Evolutionary conservation across 2,329 filamentous ascomycete species (phyloP).

Genomic region (Colletotrichum cuscutae): DNA sequence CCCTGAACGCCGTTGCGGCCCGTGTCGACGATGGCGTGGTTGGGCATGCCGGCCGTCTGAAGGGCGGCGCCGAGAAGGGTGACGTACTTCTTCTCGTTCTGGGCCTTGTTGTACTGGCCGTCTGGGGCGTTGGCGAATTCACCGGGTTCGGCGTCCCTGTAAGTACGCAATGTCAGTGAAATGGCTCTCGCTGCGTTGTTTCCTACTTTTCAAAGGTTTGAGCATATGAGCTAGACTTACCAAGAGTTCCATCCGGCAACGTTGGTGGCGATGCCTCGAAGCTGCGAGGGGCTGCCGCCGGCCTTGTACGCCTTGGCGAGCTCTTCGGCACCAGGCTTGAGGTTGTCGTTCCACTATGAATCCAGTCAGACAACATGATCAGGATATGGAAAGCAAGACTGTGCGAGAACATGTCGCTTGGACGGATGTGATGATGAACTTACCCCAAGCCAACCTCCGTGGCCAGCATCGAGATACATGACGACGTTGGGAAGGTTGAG

Average conservation of each 20-base stretch:
- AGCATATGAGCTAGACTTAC: conserved; percentile 25
- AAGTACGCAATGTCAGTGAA: neutral
- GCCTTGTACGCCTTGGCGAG: conserved; percentile 51
- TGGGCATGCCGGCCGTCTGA: conserved; percentile 51
- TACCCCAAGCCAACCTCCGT: conserved; percentile 70
- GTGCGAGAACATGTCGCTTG: neutral
- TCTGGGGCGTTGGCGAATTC: conserved; percentile 54
- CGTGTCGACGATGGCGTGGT: conserved; percentile 55
- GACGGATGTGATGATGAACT: neutral
- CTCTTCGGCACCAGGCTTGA: conserved; percentile 50
- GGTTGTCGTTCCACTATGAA: conserved; percentile 64
- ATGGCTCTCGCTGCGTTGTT: neutral
- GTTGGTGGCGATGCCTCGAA: conserved; percentile 53
- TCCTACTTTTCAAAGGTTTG: neutral
- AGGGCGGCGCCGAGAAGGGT: conserved; percentile 51
- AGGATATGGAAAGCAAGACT: neutral
- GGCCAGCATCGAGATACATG: conserved; percentile 73
- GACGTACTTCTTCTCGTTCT: conserved; percentile 56
- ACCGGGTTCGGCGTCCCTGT: conserved; percentile 45
- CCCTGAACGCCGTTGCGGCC: conserved; percentile 53
- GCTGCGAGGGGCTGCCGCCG: conserved; percentile 49
- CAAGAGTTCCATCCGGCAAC: conserved; percentile 54
- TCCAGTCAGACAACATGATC: neutral
- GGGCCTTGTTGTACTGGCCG: conserved; percentile 52
- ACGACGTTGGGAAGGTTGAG: conserved; percentile 70